Base-by-base conservation (phyloP, 1,284 basidiomycete species). In the Cryptococcus sp. region DNA sequence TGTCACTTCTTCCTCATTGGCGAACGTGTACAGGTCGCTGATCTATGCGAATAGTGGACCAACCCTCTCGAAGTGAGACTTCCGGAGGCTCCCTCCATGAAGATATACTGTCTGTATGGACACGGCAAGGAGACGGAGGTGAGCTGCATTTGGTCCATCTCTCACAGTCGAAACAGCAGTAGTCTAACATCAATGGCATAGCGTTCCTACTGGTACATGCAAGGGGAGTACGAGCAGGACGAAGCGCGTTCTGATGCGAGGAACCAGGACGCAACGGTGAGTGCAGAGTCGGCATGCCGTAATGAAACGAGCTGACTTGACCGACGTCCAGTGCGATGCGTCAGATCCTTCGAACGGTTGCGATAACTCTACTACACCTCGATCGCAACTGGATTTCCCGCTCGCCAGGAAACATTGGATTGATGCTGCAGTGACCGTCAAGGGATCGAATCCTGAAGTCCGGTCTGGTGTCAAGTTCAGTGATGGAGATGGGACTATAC, bases 71-170 rank as follows among this genome's bases (percentile, higher is more conserved):
- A 99, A 79, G 83, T 89, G 20, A 85, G 86, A 69, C 80, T 93
- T n/a, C 95, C 95, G 0, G 80, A 88, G 51, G 95, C 95, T 0
- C 94, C 94, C 0, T 89, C 87, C 49, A 90, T 97, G 88, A 93
- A 90, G 75, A 87, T 97, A 22, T 91, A 88, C 78, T 98, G 95
- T 68, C 84, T 94, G 10, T 98, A 99, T 77, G 96, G 95, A 0
- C 88, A 92, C 65, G 96, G 96, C 20, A 98, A 98, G 75, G 89
- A 94, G 67, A 99, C 96, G 0, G 96, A 97, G 84, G 89, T 88
- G 48, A 69, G 83, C 70, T 6, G 22, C 10, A 19, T 15, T 27
- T 13, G n/a, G 17, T 20, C 15, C 39, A 20, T 3, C 13, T n/a
- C 35, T 17, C 22, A 41, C n/a, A 17, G n/a, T 1, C 3, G 40